Conservation (phyloP, 139 green algal species). For the Chlamydomonas schloesseri region DNA sequence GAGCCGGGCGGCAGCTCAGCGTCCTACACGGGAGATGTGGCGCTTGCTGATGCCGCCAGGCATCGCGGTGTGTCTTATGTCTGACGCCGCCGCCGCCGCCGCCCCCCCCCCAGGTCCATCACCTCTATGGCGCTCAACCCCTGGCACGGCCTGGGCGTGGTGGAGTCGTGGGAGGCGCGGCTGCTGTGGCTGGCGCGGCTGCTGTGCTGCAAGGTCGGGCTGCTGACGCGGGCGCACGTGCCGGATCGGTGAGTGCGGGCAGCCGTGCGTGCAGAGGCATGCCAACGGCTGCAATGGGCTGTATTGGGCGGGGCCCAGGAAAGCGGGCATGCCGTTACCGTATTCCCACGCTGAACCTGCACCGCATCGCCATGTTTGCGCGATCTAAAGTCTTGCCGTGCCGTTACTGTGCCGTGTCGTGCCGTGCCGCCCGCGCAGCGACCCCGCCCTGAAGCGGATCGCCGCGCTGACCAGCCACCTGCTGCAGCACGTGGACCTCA, state of each 20-base stretch:
- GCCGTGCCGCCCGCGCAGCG: neutral
- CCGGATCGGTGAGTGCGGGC: slow-evolving; percentile 7
- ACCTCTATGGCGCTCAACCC: slow-evolving; percentile 35
- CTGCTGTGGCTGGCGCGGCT: slow-evolving; percentile 36
- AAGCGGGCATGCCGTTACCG: too few relatives aligned
- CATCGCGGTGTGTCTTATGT: too few relatives aligned
- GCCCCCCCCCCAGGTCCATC: too few relatives aligned
- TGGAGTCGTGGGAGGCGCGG: slow-evolving; percentile 36
- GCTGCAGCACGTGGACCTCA: slow-evolving; percentile 63
- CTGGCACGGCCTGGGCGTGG: slow-evolving; percentile 36
- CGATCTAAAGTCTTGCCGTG: too few relatives aligned
- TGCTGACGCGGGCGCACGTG: slow-evolving; percentile 7
- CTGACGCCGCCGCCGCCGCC: too few relatives aligned
- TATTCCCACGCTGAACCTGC: too few relatives aligned
- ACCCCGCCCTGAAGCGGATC: slow-evolving; percentile 35
- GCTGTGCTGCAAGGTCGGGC: slow-evolving; percentile 17
- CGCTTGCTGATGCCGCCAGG: too few relatives aligned
- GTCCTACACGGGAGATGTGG: too few relatives aligned
- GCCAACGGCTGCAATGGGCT: neutral
- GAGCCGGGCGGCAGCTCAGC: too few relatives aligned
- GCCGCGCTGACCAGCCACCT: slow-evolving; percentile 23
- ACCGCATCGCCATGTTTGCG: too few relatives aligned
- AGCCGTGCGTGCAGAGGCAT: too few relatives aligned
- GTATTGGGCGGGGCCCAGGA: neutral
- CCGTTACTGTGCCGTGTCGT: too few relatives aligned